Conservation (phyloP, 345 rosid genomes). For the Camelina laxa region DNA sequence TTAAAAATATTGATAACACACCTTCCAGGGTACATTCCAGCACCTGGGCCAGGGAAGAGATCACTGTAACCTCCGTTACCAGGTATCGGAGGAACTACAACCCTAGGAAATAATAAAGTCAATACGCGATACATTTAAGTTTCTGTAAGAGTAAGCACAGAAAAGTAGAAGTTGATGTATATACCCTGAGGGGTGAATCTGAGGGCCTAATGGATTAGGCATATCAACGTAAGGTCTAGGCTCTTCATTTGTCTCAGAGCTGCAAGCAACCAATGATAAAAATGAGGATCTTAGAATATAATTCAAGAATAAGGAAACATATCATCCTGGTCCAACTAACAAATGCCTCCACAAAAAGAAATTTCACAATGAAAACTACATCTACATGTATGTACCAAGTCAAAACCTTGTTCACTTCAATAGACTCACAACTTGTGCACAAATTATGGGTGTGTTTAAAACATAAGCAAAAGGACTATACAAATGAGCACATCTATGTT, state of each 20-base stretch:
- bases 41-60: slow-evolving; percentile 70
- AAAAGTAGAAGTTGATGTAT: slow-evolving; percentile 13
- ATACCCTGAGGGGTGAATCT: slow-evolving; percentile 66
- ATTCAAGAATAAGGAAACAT: background rate
- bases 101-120: slow-evolving; percentile 48
- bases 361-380: slow-evolving; percentile 4
- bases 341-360: slow-evolving; percentile 1
- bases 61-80: slow-evolving; percentile 51
- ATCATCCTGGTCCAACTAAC: slow-evolving; percentile 18
- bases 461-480: background rate
- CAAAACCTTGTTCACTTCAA: slow-evolving; percentile 2
- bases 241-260: slow-evolving; percentile 48
- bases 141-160: background rate
- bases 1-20: background rate
- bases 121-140: background rate
- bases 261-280: slow-evolving; percentile 42
- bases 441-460: background rate
- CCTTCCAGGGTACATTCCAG: slow-evolving; percentile 83
- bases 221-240: slow-evolving; percentile 29
- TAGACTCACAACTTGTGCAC: background rate
- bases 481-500: background rate
- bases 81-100: slow-evolving; percentile 55
- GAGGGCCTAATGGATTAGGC: slow-evolving; percentile 54
- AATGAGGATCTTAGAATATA: slow-evolving; percentile 6
- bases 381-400: too few species aligned